Percentiles rank a stretch among this genome's conserved stretches.
These are phyloP conservation scores for Cavenderia fasciculata DNA, from an alignment of 78 protist genomes.

Conservation along the genomic window DNA sequence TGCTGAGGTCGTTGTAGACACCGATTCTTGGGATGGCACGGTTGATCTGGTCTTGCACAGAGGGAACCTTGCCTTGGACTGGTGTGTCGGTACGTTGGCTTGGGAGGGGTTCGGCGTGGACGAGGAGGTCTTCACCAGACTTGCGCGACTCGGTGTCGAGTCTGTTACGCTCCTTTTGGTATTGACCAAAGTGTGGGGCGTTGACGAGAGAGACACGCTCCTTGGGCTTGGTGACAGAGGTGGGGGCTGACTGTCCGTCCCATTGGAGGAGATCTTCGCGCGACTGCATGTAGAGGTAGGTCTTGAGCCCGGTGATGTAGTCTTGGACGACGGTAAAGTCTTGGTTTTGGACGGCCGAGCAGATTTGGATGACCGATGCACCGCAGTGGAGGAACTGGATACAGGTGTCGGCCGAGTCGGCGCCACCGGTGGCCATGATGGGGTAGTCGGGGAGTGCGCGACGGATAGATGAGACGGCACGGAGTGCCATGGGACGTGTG, in stretches of 20 bases:
- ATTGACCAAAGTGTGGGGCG: slow-evolving; percentile 77
- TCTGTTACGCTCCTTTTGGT: slow-evolving; percentile 35
- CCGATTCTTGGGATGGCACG: slow-evolving; percentile 86
- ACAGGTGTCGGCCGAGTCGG: slow-evolving; percentile 91
- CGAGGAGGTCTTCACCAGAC: too few species aligned
- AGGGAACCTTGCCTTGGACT: slow-evolving; percentile 10
- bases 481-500: slow-evolving; percentile 95
- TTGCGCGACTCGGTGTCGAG: slow-evolving; percentile 27
- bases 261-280: slow-evolving; percentile 89
- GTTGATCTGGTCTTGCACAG: slow-evolving; percentile 74
- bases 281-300: slow-evolving; percentile 90
- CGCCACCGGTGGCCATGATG: slow-evolving; percentile 93
- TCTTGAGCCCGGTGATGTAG: slow-evolving; percentile 94
- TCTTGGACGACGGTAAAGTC: slow-evolving; percentile 96
- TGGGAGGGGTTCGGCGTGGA: too few species aligned
- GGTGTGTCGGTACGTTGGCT: slow-evolving; percentile 18
- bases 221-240: not conserved
- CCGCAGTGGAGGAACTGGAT: slow-evolving; percentile 94
- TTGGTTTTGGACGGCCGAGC: slow-evolving; percentile 95
- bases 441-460: slow-evolving; percentile 86
- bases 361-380: slow-evolving; percentile 92
- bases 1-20: slow-evolving; percentile 79
- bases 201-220: not conserved
- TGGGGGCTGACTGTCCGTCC: slow-evolving; percentile 93
- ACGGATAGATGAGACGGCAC: slow-evolving; percentile 86